Percentiles rank a stretch among this genome's conserved stretches.
These are phyloP conservation scores for Oryza glumipatula DNA, from an alignment of 176 grass and related monocot genomes.

Conservation along the genomic window DNA sequence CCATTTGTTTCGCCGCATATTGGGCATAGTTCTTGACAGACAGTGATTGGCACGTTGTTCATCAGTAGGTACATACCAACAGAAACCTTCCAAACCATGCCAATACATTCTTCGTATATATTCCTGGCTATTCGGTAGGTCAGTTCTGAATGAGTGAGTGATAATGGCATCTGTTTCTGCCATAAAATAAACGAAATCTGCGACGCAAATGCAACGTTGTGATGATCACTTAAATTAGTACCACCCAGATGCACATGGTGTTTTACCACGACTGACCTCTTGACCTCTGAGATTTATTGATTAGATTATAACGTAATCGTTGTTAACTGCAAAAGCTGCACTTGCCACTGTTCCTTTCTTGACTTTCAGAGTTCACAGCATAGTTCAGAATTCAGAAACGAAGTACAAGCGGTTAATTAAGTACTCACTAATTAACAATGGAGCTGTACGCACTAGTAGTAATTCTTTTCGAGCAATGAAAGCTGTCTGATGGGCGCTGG, in stretches of 20 bases:
- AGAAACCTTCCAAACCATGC: slow-evolving; percentile 7
- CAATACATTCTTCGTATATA: background rate
- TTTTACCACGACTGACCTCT: background rate
- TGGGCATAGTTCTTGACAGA: slow-evolving; percentile 22
- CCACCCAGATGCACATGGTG: background rate
- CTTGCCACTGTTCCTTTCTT: background rate
- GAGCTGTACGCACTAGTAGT: background rate
- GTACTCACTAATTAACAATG: background rate
- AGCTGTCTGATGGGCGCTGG: background rate
- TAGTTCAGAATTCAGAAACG: background rate
- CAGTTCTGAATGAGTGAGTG: slow-evolving; percentile 28
- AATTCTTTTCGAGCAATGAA: background rate
- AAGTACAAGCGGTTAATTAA: background rate
- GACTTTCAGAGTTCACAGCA: background rate
- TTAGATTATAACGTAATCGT: background rate
- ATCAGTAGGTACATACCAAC: slow-evolving; percentile 43
- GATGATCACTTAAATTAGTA: background rate
- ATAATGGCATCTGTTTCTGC: background rate
- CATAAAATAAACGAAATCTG: slow-evolving; percentile 7
- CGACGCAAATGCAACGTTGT: background rate
- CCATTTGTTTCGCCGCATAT: slow-evolving; percentile 47
- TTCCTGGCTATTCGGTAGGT: slow-evolving; percentile 25
- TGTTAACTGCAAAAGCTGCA: background rate
- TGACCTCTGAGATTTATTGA: background rate
- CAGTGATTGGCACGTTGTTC: slow-evolving; percentile 49